Conservation (phyloP, 305 asterid genomes). For the Andrographis paniculata region DNA sequence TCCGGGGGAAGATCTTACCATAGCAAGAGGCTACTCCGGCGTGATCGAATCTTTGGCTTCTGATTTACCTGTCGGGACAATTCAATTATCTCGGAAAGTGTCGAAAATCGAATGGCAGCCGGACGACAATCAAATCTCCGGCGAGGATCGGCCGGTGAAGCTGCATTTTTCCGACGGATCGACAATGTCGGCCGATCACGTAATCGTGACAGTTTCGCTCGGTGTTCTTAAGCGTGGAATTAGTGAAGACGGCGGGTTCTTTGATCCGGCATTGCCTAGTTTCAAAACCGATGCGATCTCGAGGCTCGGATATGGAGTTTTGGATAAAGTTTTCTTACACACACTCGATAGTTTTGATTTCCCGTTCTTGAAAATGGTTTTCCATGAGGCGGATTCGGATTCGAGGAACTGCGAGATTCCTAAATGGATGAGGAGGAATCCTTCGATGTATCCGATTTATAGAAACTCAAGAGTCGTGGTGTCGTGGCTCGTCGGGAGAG, state of each 20-base stretch:
- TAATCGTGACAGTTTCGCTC: conserved; percentile 69
- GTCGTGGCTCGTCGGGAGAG: conserved; percentile 83
- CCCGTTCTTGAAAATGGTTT: conserved; percentile 66
- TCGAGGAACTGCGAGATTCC: conserved; percentile 43
- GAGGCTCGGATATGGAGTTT: conserved; percentile 76
- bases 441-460: conserved; percentile 56
- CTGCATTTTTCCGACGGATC: conserved; percentile 68
- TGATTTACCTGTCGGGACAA: conserved; percentile 47
- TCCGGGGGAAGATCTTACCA: conserved; percentile 79
- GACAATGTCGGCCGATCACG: conserved; percentile 60
- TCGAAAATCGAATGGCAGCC: conserved; percentile 23
- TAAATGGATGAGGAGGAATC: conserved; percentile 68
- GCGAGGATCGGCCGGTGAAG: too few species aligned
- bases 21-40: conserved; percentile 57
- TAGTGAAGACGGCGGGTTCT: conserved; percentile 29
- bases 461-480: conserved; percentile 42
- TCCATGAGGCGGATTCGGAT: conserved; percentile 39
- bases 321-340: conserved; percentile 70
- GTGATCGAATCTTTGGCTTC: conserved; percentile 54
- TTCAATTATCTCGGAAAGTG: conserved; percentile 52
- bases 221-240: conserved; percentile 69
- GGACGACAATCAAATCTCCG: too few species aligned
- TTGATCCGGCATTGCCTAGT: conserved; percentile 55
- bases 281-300: conserved; percentile 52
- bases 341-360: conserved; percentile 16